These are phyloP conservation scores for Fusarium algeriense DNA, from an alignment of 2,329 filamentous ascomycete genomes.

Conservation along the genomic window DNA sequence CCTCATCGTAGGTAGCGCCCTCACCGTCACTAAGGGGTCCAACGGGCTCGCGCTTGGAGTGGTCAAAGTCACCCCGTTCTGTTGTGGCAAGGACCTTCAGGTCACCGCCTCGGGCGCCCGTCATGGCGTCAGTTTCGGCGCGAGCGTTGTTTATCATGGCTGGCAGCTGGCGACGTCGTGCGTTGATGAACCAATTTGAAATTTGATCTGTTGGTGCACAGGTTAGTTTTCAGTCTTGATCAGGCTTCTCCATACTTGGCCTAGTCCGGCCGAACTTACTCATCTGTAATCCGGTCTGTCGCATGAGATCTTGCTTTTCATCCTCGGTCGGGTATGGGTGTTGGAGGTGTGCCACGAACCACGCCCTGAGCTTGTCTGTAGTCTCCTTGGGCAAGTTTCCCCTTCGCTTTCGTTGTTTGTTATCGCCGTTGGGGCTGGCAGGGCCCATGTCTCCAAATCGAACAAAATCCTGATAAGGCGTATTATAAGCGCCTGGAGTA, in stretches of 20 bases:
- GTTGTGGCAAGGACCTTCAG: conserved; percentile 55
- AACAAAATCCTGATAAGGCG: conserved; percentile 59
- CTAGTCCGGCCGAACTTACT: conserved; percentile 65
- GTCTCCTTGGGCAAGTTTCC: conserved; percentile 93
- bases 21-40: conserved; percentile 62
- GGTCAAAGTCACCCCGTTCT: conserved; percentile 56
- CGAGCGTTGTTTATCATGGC: conserved; percentile 69
- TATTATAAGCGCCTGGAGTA: conserved; percentile 56
- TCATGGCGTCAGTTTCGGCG: conserved; percentile 64
- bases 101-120: conserved; percentile 50
- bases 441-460: conserved; percentile 58
- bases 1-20: conserved; percentile 59
- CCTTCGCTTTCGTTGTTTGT: conserved; percentile 72
- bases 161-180: conserved; percentile 74
- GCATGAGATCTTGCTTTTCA: conserved; percentile 85
- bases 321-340: conserved; percentile 91
- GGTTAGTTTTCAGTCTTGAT: conserved; percentile 22
- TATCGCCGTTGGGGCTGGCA: conserved; percentile 56
- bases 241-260: background rate
- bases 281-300: conserved; percentile 80
- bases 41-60: conserved; percentile 52
- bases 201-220: conserved; percentile 68
- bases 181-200: conserved; percentile 86
- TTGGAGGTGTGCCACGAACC: conserved; percentile 81
- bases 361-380: conserved; percentile 82